phyloP scores from a whole-genome alignment of 2,329 filamentous ascomycete species.

The Leptographium flavum region DNA sequence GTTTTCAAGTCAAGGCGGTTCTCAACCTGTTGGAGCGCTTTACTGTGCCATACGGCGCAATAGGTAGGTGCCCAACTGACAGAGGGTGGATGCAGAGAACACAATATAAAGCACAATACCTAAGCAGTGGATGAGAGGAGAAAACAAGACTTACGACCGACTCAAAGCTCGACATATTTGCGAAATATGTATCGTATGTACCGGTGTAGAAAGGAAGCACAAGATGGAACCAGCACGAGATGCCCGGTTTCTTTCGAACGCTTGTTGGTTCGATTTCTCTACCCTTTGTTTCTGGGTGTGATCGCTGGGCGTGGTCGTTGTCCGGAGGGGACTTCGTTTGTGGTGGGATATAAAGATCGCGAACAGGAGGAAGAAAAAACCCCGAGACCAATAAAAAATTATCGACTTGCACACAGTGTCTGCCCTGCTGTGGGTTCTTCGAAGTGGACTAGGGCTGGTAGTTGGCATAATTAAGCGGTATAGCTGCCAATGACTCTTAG shows the following conservation, averaged over 20 bases:
- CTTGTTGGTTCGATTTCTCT: not conserved
- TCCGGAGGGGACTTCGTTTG: constrained; percentile 2
- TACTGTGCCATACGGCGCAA: no score
- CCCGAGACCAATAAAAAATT: constrained; percentile 8
- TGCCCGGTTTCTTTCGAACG: not conserved
- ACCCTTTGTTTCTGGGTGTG: constrained; percentile 6
- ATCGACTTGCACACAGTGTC: constrained; percentile 3
- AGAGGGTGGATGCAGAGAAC: not conserved
- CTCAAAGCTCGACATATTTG: constrained; percentile 55
- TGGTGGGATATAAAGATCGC: constrained; percentile 8
- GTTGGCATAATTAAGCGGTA: no score
- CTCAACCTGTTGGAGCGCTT: no score
- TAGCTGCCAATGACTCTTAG: constrained; percentile 1
- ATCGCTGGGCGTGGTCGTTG: constrained; percentile 7
- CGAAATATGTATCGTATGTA: constrained; percentile 7
- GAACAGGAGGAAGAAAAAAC: constrained; percentile 4
- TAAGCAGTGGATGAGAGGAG: not conserved
- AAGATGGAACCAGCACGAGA: not conserved
- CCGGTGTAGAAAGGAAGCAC: not conserved
- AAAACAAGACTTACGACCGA: constrained; percentile 45
- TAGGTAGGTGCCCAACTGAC: not conserved
- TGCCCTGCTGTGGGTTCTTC: constrained; percentile 3
- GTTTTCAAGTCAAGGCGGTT: no score
- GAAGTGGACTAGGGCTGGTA: constrained; percentile 8
- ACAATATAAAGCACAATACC: not conserved